Base-by-base conservation (phyloP, 352 stramenopile species). In the Globisporangium lucens region DNA sequence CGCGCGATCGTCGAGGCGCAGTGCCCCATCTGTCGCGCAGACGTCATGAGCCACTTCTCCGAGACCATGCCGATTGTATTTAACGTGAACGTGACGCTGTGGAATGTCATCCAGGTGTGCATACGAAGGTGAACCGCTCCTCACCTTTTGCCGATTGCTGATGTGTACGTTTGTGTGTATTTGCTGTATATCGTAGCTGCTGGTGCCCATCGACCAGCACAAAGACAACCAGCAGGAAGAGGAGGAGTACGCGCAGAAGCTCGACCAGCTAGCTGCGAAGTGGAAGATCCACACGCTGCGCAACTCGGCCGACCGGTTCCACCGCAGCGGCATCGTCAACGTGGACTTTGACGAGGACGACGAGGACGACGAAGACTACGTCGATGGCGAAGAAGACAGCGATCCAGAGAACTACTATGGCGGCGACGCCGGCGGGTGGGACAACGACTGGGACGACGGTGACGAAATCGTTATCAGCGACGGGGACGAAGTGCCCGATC, bases 31-130 rank as follows among this genome's bases (percentile, higher is more conserved):
- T 88, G 80, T 29, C 77, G 80, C 15, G 67, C 75, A 17, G 68
- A 79, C n/a, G 65, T 88, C 17, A 61, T 85, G 51, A 52, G 70
- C 27, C 67, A 69, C 27, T 67, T 82, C 27, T 67, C 67, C 29
- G 43, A 67, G 8, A 73, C 71, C 33, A 46, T 62, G 8, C 52
- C 56, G 9, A 72, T 74, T 12, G 59, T 76, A 22, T 88, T 93
- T 61, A 80, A 71, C 17, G 68, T 90, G 58, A 93, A 90, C 43
- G 79, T 93, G 4, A 89, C 82, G 35, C 66, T 93, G 22, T 93
- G 82, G 82, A 93, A 90, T 65, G 61, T 88, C 35, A 75, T 82
- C 17, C 84, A 93, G 74, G 82, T 90, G 43, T 4, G 73, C 49
- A 17, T 38, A 12, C 35, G 35, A 38, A 38, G 35, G 35, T 38